phyloP scores from a whole-genome alignment of 805 yeast genomes.

The Kurtzmaniella cleridarum region DNA sequence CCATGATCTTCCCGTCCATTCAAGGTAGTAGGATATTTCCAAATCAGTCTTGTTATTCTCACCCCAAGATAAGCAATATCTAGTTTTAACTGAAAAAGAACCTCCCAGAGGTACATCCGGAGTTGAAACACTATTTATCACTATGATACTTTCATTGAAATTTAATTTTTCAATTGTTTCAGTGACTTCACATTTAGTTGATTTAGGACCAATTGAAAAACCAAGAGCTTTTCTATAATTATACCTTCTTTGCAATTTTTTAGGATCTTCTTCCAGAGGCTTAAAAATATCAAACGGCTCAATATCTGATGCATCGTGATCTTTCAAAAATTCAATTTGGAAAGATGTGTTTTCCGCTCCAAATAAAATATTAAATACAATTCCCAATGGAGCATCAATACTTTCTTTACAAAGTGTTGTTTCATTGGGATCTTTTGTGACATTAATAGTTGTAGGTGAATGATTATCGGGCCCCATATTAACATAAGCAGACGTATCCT shows the following conservation, averaged over 20 bases:
- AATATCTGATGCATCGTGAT: constrained; percentile 45
- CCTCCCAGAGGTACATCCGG: constrained; percentile 96
- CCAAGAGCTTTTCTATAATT: constrained; percentile 70
- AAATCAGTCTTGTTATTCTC: constrained; percentile 54
- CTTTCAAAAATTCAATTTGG: constrained; percentile 32
- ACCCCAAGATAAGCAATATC: constrained; percentile 74
- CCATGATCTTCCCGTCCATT: constrained; percentile 94
- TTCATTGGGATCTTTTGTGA: constrained; percentile 42
- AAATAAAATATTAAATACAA: constrained; percentile 63
- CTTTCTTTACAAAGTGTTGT: constrained; percentile 45
- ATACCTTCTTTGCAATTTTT: constrained; percentile 45
- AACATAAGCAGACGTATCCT: constrained; percentile 31
- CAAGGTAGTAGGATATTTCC: constrained; percentile 63
- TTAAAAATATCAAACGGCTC: constrained; percentile 31
- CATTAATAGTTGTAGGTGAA: constrained; percentile 47
- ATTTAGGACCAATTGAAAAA: constrained; percentile 87
- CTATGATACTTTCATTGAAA: constrained; percentile 48
- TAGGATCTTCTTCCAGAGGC: constrained; percentile 31
- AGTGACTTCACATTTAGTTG: constrained; percentile 65
- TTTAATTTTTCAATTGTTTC: constrained; percentile 59
- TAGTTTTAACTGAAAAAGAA: constrained; percentile 69
- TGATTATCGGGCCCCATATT: constrained; percentile 67
- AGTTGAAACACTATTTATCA: constrained; percentile 62
- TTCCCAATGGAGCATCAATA: constrained; percentile 71
- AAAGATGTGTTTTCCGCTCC: constrained; percentile 47